phyloP scores from a whole-genome alignment of 306 rosid species.

The Lupinus albus region DNA sequence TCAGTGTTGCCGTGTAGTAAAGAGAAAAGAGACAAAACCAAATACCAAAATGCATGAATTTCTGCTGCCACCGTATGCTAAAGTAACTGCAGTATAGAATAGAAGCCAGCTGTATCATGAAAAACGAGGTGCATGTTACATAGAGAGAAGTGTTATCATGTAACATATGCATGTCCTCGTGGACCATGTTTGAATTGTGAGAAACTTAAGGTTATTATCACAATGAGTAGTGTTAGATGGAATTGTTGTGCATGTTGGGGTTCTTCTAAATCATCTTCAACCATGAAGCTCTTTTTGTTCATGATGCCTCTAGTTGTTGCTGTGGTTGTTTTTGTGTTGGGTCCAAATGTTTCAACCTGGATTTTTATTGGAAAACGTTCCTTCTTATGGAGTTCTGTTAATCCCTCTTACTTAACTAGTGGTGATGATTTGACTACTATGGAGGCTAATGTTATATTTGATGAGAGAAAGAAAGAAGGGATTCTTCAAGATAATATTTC shows the following conservation, averaged over 20 bases:
- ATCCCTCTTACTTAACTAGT: slow-evolving; percentile 2
- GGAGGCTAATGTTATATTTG: slow-evolving; percentile 16
- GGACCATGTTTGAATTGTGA: not conserved
- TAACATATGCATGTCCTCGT: too few species aligned
- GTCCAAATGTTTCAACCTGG: slow-evolving; percentile 51
- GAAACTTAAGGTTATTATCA: not conserved
- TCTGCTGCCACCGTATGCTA: slow-evolving; percentile 10
- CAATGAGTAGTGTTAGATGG: slow-evolving; percentile 34
- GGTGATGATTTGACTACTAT: not conserved
- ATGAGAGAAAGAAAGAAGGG: slow-evolving; percentile 19
- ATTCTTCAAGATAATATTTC: slow-evolving; percentile 41
- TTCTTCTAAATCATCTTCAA: slow-evolving; percentile 33
- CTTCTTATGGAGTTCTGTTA: slow-evolving; percentile 30
- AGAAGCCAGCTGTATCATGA: slow-evolving; percentile 2
- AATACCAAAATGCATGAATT: slow-evolving; percentile 15
- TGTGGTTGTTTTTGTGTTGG: slow-evolving; percentile 47
- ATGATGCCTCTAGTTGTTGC: slow-evolving; percentile 59
- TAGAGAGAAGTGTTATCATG: not conserved
- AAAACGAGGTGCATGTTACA: not conserved
- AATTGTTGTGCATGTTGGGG: slow-evolving; percentile 31
- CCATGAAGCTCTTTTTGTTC: slow-evolving; percentile 40
- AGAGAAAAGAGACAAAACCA: not conserved
- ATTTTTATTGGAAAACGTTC: slow-evolving; percentile 19
- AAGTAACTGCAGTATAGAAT: slow-evolving; percentile 16
- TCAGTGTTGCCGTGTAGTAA: not conserved